phyloP scores from a whole-genome alignment of 164 flowering plant species.

The Chloranthus sessilifolius region DNA sequence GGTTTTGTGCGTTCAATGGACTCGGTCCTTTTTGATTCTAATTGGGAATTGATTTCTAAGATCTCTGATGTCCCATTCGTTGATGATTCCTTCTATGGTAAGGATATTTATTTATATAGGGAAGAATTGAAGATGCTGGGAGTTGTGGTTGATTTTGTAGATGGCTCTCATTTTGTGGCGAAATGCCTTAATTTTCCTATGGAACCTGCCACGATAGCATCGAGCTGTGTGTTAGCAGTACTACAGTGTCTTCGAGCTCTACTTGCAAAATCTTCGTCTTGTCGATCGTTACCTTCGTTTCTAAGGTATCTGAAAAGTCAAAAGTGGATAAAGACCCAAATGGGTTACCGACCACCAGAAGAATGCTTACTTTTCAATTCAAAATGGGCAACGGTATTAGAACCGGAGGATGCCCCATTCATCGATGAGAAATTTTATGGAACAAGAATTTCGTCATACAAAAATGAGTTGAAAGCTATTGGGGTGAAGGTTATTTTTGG shows the following conservation, averaged over 20 bases:
- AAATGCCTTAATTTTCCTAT: conserved; percentile 11
- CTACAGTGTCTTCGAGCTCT: conserved; percentile 11
- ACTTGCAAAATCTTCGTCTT: not conserved
- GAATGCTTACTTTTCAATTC: conserved; percentile 16
- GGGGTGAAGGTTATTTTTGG: conserved; percentile 11
- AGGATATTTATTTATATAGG: conserved; percentile 5
- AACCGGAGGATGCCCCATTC: conserved; percentile 14
- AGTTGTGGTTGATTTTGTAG: conserved; percentile 11
- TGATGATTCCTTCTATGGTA: conserved; percentile 18
- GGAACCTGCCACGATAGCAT: conserved; percentile 3
- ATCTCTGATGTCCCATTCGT: conserved; percentile 21
- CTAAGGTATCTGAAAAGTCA: conserved; percentile 1
- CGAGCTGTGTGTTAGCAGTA: conserved; percentile 5
- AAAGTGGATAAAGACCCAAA: conserved; percentile 18
- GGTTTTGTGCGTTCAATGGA: conserved; percentile 41
- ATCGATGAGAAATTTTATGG: conserved; percentile 17
- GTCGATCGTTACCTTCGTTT: not conserved
- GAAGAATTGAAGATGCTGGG: conserved; percentile 21
- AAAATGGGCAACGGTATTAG: conserved; percentile 9
- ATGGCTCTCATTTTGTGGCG: conserved; percentile 17
- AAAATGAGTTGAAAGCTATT: conserved; percentile 7
- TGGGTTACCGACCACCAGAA: conserved; percentile 15
- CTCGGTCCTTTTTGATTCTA: conserved; percentile 10
- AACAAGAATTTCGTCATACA: not conserved
- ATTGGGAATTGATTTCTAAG: conserved; percentile 13